Conservation (phyloP, 148 eudicot species). For the Nepenthes mirabilis region DNA sequence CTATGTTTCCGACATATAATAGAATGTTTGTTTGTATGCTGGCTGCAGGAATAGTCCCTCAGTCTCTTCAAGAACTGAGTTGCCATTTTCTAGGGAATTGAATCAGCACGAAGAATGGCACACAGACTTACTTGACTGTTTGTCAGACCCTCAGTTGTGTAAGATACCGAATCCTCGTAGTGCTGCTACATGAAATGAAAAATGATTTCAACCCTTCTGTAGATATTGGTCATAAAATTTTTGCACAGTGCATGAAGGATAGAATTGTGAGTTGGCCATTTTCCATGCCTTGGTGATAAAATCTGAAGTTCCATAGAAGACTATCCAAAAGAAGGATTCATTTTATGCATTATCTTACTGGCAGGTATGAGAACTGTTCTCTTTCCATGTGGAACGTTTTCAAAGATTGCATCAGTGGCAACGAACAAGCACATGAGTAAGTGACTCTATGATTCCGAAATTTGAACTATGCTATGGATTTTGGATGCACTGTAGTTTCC, state of each 20-base stretch:
- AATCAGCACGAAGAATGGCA: constrained; percentile 57
- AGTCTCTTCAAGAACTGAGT: constrained; percentile 41
- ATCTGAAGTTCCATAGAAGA: no score
- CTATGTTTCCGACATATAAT: not conserved
- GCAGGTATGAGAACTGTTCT: constrained; percentile 21
- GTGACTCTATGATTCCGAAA: not conserved
- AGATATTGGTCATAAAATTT: no score
- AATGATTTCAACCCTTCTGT: no score
- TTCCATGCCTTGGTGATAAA: not conserved
- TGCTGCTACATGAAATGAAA: no score
- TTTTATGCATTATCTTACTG: not conserved
- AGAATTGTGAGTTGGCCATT: not conserved
- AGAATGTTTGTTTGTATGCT: not conserved
- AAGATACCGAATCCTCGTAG: constrained; percentile 12
- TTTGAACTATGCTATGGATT: not conserved
- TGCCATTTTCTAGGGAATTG: constrained; percentile 33
- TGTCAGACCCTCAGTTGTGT: constrained; percentile 81
- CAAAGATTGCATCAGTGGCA: constrained; percentile 15
- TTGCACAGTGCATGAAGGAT: not conserved
- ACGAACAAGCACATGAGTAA: constrained; percentile 15
- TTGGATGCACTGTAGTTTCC: not conserved
- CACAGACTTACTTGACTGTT: constrained; percentile 87
- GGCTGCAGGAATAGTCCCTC: constrained; percentile 35
- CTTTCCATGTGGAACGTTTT: constrained; percentile 25
- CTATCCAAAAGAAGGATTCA: not conserved